phyloP scores from a whole-genome alignment of 331 rosid genomes.

The Quercus lobata region DNA sequence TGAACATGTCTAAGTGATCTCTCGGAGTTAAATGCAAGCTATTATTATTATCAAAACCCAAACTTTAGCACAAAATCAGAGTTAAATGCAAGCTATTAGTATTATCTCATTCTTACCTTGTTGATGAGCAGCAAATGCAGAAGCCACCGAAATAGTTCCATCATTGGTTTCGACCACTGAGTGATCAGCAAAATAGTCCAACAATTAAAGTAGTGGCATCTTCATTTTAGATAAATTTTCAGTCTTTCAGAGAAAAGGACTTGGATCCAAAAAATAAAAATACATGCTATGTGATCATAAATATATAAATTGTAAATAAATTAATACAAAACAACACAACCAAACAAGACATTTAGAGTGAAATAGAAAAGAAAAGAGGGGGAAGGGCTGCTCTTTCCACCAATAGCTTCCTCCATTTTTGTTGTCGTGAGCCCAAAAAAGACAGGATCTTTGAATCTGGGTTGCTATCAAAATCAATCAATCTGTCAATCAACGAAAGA shows the following conservation, averaged over 20 bases:
- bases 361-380: not conserved
- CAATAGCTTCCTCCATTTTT: conserved; percentile 45
- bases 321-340: not conserved
- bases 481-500: not conserved
- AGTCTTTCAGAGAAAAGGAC: not conserved
- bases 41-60: not conserved
- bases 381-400: conserved; percentile 11
- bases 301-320: too few species aligned
- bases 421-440: not conserved
- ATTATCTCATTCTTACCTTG: conserved; percentile 46
- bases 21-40: not conserved
- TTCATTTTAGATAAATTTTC: not conserved
- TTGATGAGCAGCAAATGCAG: conserved; percentile 82
- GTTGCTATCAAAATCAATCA: too few species aligned
- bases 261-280: not conserved
- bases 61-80: not conserved
- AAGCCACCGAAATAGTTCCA: conserved; percentile 75
- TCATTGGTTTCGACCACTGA: conserved; percentile 71
- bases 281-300: not conserved
- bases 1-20: too few species aligned
- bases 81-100: not conserved
- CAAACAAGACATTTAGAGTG: not conserved
- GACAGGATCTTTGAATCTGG: not conserved
- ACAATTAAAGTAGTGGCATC: not conserved
- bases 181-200: not conserved